phyloP scores from a whole-genome alignment of 2,329 filamentous ascomycete genomes.

The Diaporthe sp. region DNA sequence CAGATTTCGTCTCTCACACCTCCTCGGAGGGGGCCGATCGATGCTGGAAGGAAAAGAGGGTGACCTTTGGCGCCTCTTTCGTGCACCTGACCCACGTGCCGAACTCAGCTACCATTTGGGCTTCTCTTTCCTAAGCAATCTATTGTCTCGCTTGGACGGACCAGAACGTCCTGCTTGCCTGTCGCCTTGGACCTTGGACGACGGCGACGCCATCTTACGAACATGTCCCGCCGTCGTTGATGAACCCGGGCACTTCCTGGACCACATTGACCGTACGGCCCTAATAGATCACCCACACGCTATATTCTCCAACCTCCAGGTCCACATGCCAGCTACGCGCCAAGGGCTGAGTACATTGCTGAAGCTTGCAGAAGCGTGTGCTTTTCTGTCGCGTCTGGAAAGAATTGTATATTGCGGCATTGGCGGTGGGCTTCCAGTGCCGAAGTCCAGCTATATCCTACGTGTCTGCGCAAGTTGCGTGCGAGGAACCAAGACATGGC shows the following conservation, averaged over 20 bases:
- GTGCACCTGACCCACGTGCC: constrained; percentile 14
- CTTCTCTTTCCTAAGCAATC: background rate
- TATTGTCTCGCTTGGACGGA: background rate
- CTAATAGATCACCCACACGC: background rate
- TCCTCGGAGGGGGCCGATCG: constrained; percentile 18
- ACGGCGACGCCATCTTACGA: constrained; percentile 14
- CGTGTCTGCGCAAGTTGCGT: background rate
- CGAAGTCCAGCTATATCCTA: background rate
- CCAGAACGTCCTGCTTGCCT: background rate
- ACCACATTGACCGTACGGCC: background rate
- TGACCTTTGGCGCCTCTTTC: constrained; percentile 11
- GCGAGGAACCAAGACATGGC: background rate
- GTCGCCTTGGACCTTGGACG: background rate
- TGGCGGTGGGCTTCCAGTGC: background rate
- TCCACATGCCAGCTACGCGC: background rate
- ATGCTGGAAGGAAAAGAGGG: constrained; percentile 2
- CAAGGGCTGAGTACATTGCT: background rate
- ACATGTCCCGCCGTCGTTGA: background rate
- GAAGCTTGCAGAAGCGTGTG: background rate
- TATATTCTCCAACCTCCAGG: background rate
- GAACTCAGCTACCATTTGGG: background rate
- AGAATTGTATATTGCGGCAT: background rate
- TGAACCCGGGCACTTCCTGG: constrained; percentile 24
- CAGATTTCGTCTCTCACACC: constrained; percentile 16
- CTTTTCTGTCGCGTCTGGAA: background rate